A percentile compares a stretch with the other conserved stretches of the same genome.
phyloP scores from a whole-genome alignment of 208 protist genomes.

The Novymonas esmeraldas region DNA sequence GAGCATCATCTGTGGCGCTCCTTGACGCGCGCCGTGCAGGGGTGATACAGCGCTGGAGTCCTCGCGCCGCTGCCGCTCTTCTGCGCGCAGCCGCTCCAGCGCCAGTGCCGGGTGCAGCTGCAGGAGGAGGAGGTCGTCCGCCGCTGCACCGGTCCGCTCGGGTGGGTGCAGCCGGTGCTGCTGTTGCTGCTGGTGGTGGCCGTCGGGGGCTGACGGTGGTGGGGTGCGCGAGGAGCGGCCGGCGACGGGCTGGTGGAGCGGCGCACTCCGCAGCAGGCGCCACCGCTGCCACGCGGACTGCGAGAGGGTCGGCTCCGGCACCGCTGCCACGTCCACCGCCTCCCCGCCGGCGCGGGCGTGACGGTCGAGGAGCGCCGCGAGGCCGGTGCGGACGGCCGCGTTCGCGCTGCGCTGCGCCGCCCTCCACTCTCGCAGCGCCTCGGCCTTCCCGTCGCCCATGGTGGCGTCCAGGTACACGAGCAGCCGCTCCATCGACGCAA shows the following conservation, averaged over 20 bases:
- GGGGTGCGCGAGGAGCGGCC: background rate
- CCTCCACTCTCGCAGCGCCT: conserved; percentile 34
- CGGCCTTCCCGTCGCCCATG: conserved; percentile 15
- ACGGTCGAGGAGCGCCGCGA: background rate
- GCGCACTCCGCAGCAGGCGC: background rate
- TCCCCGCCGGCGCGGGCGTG: background rate
- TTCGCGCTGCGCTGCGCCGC: conserved; percentile 27
- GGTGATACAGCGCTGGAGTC: background rate
- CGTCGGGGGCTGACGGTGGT: too few relatives aligned
- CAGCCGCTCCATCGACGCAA: conserved; percentile 34
- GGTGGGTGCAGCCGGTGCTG: background rate
- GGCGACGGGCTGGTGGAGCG: background rate
- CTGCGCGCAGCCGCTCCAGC: conserved; percentile 36
- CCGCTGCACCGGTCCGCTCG: background rate
- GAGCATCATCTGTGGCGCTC: conserved; percentile 6
- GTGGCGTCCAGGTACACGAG: conserved; percentile 29
- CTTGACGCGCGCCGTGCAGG: background rate
- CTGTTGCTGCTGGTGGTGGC: background rate
- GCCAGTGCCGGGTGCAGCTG: conserved; percentile 31
- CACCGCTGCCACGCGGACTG: conserved; percentile 27
- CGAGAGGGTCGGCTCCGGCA: conserved; percentile 9
- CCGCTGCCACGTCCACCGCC: background rate
- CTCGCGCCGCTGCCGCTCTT: conserved; percentile 4
- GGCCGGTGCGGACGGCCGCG: conserved; percentile 11
- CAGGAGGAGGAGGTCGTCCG: too few relatives aligned